These are phyloP conservation scores for Iris pallida DNA, from an alignment of 116 monocot species.

Conservation along the genomic window DNA sequence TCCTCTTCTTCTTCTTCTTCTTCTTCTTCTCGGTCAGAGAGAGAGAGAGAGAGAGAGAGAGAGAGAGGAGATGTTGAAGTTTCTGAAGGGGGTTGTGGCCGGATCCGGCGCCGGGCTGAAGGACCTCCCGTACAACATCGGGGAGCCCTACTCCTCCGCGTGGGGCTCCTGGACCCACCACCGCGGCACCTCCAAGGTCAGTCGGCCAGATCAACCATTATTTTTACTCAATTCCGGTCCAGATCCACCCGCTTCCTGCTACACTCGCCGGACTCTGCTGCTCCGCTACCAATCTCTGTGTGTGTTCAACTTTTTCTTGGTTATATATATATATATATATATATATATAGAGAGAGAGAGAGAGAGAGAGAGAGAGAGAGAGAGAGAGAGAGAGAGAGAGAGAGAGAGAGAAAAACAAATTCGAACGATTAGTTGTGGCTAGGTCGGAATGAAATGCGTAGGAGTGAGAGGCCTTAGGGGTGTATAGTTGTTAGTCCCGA, in stretches of 20 bases:
- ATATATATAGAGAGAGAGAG: no score
- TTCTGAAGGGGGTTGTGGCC: conserved; percentile 86
- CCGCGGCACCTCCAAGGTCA: conserved; percentile 87
- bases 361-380: no score
- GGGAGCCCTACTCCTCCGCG: conserved; percentile 78
- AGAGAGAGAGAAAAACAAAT: no score
- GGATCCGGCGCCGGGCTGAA: conserved; percentile 85
- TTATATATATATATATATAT: no score
- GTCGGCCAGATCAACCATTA: neutral
- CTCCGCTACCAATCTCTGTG: no score
- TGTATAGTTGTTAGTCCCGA: no score
- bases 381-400: no score
- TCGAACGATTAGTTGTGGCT: no score
- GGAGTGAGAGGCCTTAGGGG: no score
- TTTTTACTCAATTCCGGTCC: neutral
- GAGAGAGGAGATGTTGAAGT: conserved; percentile 63
- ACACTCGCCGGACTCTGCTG: no score
- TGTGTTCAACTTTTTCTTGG: no score
- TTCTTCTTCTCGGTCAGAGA: neutral
- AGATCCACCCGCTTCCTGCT: neutral
- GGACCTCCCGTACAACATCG: conserved; percentile 89
- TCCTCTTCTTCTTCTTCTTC: neutral
- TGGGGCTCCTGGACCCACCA: conserved; percentile 95
- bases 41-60: neutral
- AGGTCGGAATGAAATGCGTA: no score